Evolutionary conservation across 352 stramenopile genomes (phyloP).

Genomic region (Plasmopara muralis): DNA sequence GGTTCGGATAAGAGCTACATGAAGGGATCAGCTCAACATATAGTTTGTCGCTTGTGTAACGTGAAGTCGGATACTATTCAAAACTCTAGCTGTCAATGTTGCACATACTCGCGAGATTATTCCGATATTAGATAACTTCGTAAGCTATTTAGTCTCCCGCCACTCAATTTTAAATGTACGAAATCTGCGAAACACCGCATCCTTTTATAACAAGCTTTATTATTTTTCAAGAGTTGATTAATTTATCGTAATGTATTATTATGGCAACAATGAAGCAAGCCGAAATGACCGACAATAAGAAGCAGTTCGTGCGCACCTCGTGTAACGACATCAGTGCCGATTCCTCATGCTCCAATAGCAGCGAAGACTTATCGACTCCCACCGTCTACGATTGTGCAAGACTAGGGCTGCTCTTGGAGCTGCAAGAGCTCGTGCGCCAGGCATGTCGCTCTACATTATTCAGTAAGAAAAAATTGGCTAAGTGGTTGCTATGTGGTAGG

Average conservation of each 20-base stretch:
- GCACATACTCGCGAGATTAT: no score
- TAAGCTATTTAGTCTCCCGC: no score
- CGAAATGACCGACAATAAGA: neutral
- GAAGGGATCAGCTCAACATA: no score
- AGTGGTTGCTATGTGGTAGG: constrained; percentile 13
- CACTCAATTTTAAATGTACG: no score
- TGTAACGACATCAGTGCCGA: constrained; percentile 17
- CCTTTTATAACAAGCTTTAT: no score
- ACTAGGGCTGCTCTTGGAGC: constrained; percentile 47
- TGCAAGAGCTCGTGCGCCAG: constrained; percentile 48
- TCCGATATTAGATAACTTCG: no score
- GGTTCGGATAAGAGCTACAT: no score
- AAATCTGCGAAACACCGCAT: no score
- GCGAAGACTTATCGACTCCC: constrained; percentile 23
- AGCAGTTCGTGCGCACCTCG: constrained; percentile 19
- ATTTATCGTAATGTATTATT: neutral
- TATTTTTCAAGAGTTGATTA: neutral
- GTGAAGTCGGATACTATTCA: no score
- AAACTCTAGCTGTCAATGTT: no score
- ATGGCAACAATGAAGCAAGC: neutral
- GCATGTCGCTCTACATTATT: constrained; percentile 16
- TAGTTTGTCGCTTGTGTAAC: no score
- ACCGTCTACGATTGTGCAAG: constrained; percentile 61
- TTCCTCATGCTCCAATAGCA: constrained; percentile 38
- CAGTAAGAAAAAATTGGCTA: neutral